A percentile compares a stretch with the other conserved stretches of the same genome.
These are phyloP conservation scores for Nakataea oryzae DNA, from an alignment of 2,329 filamentous ascomycete species.

Conservation along the genomic window DNA sequence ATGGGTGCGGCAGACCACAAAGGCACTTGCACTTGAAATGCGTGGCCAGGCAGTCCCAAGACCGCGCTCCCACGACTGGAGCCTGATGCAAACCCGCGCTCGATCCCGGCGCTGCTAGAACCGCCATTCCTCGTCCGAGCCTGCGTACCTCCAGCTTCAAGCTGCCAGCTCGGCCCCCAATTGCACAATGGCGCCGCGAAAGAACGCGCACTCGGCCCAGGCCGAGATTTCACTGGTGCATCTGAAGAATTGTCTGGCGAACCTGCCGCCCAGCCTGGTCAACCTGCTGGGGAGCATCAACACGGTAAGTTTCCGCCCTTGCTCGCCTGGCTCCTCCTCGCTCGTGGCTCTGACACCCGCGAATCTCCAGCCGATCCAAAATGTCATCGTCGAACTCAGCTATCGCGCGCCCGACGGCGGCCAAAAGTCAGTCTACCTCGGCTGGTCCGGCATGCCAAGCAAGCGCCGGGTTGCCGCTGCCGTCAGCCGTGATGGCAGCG, in stretches of 20 bases:
- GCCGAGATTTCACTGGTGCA: constrained; percentile 80
- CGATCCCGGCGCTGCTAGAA: background rate
- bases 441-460: constrained; percentile 97
- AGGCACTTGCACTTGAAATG: background rate
- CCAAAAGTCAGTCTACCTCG: constrained; percentile 67
- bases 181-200: constrained; percentile 33
- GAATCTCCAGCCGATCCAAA: constrained; percentile 66
- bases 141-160: too few species aligned
- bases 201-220: constrained; percentile 52
- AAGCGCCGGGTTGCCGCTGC: constrained; percentile 69
- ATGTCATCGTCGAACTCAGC: constrained; percentile 88
- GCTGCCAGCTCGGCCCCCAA: background rate
- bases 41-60: background rate
- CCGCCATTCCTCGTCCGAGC: background rate
- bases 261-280: constrained; percentile 77
- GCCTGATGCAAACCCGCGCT: background rate
- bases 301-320: constrained; percentile 49
- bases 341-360: background rate
- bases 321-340: background rate
- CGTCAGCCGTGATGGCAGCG: constrained; percentile 63
- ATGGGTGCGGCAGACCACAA: background rate
- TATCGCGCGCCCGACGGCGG: constrained; percentile 49
- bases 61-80: background rate
- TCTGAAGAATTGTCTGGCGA: constrained; percentile 90
- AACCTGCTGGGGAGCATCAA: constrained; percentile 81